Evolutionary conservation across 2,329 filamentous ascomycete species (phyloP).

Genomic region (Pezicula carpinea): DNA sequence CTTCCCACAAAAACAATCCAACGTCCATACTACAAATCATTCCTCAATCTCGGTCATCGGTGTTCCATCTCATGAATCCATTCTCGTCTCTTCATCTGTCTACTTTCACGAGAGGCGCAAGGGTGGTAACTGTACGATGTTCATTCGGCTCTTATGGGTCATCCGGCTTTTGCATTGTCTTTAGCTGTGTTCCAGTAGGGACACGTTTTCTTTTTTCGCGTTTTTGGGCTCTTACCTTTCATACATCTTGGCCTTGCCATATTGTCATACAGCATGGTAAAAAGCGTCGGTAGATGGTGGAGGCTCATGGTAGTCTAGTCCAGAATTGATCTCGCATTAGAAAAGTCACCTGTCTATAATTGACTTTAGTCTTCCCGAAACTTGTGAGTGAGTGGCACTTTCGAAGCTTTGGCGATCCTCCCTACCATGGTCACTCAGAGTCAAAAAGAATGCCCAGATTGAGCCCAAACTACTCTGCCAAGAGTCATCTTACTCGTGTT

Average conservation of each 20-base stretch:
- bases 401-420: constrained; percentile 47
- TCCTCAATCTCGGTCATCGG: constrained; percentile 25
- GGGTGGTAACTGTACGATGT: constrained; percentile 31
- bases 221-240: constrained; percentile 24
- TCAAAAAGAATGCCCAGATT: constrained; percentile 83
- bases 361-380: too few species aligned
- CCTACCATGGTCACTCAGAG: constrained; percentile 69
- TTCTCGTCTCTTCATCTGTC: constrained; percentile 28
- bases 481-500: constrained; percentile 92
- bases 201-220: constrained; percentile 21
- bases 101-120: constrained; percentile 30
- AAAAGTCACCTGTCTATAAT: neutral
- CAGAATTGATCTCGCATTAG: constrained; percentile 31
- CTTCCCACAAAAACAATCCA: constrained; percentile 24
- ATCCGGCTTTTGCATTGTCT: constrained; percentile 25
- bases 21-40: constrained; percentile 26
- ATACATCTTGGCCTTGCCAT: constrained; percentile 27
- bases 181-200: constrained; percentile 17
- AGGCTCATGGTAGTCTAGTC: constrained; percentile 32
- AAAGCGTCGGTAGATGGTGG: constrained; percentile 30
- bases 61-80: constrained; percentile 24
- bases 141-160: constrained; percentile 23
- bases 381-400: too few species aligned
- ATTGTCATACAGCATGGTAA: constrained; percentile 30
- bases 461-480: constrained; percentile 75